phyloP scores from a whole-genome alignment of 2,329 filamentous ascomycete genomes.

The Pyrenochaeta sp. region DNA sequence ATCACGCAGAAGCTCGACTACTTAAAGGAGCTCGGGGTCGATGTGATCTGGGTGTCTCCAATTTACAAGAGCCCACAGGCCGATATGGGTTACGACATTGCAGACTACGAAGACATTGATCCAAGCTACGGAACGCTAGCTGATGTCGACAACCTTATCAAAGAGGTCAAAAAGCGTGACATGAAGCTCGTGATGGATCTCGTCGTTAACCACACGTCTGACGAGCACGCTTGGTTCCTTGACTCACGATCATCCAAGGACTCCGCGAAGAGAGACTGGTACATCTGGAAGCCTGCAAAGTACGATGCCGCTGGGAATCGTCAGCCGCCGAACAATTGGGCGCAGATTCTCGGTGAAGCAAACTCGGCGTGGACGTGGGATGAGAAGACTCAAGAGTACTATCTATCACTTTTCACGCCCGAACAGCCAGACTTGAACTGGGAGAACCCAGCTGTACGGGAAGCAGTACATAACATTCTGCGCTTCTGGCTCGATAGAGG shows the following conservation, averaged over 20 bases:
- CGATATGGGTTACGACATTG: constrained; percentile 54
- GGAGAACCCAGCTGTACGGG: constrained; percentile 73
- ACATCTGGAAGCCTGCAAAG: constrained; percentile 61
- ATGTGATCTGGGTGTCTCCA: constrained; percentile 49
- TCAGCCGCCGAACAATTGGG: constrained; percentile 78
- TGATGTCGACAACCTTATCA: constrained; percentile 51
- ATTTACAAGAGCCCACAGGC: constrained; percentile 59
- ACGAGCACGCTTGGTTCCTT: constrained; percentile 64
- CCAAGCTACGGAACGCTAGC: constrained; percentile 50
- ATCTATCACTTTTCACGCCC: constrained; percentile 76
- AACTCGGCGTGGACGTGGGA: constrained; percentile 75
- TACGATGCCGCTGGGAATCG: constrained; percentile 65
- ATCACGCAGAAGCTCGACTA: constrained; percentile 66
- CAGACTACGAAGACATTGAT: constrained; percentile 52
- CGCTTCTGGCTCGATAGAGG: constrained; percentile 81
- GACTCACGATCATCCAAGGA: constrained; percentile 60
- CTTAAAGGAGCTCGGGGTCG: constrained; percentile 57
- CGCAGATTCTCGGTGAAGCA: constrained; percentile 63
- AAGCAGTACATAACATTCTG: constrained; percentile 76
- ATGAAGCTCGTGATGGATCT: constrained; percentile 54
- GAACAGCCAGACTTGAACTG: constrained; percentile 86
- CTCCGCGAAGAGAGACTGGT: constrained; percentile 63
- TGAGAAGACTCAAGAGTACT: constrained; percentile 75
- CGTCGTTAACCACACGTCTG: constrained; percentile 53
- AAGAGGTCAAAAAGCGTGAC: constrained; percentile 44